phyloP scores from a whole-genome alignment of 1,284 basidiomycete genomes.

The Ustilago nuda region DNA sequence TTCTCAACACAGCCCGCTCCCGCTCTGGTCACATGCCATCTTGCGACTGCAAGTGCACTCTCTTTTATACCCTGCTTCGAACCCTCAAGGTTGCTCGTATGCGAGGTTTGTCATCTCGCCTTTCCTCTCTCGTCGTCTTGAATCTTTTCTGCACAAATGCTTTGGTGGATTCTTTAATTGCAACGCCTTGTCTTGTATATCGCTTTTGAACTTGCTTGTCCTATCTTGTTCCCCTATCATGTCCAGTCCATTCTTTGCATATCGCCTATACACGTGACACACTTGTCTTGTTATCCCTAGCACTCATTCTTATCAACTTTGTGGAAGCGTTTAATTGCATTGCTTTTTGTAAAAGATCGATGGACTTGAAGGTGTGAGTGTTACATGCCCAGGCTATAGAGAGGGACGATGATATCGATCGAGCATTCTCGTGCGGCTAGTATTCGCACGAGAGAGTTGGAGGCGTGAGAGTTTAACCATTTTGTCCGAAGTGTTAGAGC shows the following conservation, averaged over 20 bases:
- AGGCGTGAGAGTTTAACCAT: not conserved
- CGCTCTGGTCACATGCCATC: not conserved
- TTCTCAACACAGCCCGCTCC: not conserved
- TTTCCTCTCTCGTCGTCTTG: not conserved
- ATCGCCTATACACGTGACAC: not conserved
- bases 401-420: too few relatives aligned
- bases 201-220: not conserved
- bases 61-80: not conserved
- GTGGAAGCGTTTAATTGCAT: conserved; percentile 25
- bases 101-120: not conserved
- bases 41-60: not conserved
- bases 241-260: not conserved
- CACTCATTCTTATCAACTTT: not conserved
- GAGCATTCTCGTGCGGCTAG: too few relatives aligned
- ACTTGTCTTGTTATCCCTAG: not conserved
- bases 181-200: not conserved
- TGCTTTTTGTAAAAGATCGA: not conserved
- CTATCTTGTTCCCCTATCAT: not conserved
- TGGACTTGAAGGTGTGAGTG: too few relatives aligned
- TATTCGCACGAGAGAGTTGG: too few relatives aligned
- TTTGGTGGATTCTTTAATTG: not conserved
- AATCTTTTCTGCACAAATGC: not conserved
- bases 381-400: too few relatives aligned
- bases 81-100: not conserved
- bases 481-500: not conserved